Conservation (phyloP, 352 stramenopile species). For the Globisporangium emineosum region DNA sequence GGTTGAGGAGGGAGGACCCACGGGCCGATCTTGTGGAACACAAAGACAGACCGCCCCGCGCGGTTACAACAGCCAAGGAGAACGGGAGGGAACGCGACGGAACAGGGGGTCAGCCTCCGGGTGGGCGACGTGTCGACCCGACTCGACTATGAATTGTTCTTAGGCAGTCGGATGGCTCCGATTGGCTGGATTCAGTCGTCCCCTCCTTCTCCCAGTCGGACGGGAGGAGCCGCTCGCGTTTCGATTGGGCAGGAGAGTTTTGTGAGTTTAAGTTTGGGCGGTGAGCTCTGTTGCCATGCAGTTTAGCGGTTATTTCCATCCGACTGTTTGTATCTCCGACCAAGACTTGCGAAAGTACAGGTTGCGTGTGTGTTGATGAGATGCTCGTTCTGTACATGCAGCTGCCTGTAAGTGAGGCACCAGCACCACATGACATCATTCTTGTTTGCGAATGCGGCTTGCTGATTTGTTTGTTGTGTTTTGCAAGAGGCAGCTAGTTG, state of each 20-base stretch:
- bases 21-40: not conserved
- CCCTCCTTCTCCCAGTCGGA: conserved; percentile 3
- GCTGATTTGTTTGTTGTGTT: no score
- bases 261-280: not conserved
- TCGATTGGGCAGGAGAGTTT: not conserved
- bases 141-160: conserved; percentile 2
- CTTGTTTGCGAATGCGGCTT: no score
- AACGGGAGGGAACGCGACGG: conserved; percentile 9
- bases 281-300: not conserved
- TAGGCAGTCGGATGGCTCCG: not conserved
- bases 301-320: not conserved
- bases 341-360: no score
- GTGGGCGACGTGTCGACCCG: conserved; percentile 3
- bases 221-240: not conserved
- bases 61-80: conserved; percentile 1
- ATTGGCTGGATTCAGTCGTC: conserved; percentile 1
- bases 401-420: no score
- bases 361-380: no score
- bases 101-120: conserved; percentile 1
- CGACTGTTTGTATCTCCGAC: not conserved
- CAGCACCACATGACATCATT: no score
- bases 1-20: not conserved
- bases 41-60: not conserved
- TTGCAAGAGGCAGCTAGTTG: no score
- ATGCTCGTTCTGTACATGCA: no score